Conservation (phyloP, 441 rosid genomes). For the Gossypium gossypioides region DNA sequence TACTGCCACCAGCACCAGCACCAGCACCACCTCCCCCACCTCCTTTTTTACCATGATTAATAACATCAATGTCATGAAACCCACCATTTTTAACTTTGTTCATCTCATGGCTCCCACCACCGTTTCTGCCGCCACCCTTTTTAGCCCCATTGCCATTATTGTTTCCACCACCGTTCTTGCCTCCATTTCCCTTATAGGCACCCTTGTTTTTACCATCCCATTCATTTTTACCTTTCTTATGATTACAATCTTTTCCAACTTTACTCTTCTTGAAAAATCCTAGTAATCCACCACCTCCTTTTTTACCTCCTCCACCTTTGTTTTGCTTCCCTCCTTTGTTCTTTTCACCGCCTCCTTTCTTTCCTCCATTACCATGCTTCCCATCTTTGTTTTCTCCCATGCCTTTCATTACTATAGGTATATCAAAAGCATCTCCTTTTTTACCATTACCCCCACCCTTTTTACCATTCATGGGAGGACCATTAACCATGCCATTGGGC, state of each 20-base stretch:
- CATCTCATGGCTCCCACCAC: conserved; percentile 35
- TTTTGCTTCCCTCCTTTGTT: conserved; percentile 38
- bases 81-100: conserved; percentile 36
- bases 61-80: conserved; percentile 29
- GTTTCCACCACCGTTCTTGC: conserved; percentile 31
- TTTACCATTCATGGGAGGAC: conserved; percentile 20
- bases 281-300: conserved; percentile 37
- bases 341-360: conserved; percentile 40
- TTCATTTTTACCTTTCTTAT: conserved; percentile 23
- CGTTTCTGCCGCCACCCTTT: conserved; percentile 47
- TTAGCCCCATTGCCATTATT: conserved; percentile 41
- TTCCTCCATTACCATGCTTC: conserved; percentile 30
- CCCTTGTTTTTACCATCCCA: conserved; percentile 5
- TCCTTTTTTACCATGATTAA: conserved; percentile 18
- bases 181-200: conserved; percentile 25
- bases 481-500: conserved; percentile 29
- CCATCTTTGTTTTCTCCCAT: conserved; percentile 34
- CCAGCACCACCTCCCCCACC: conserved; percentile 12
- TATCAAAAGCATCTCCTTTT: conserved; percentile 32
- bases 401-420: conserved; percentile 39
- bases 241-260: conserved; percentile 24
- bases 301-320: conserved; percentile 33
- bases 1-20: conserved; percentile 14
- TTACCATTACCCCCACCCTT: conserved; percentile 29
- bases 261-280: conserved; percentile 53